Base-by-base conservation (phyloP, 2,329 filamentous ascomycete genomes). In the Drechslerella dactyloides region DNA sequence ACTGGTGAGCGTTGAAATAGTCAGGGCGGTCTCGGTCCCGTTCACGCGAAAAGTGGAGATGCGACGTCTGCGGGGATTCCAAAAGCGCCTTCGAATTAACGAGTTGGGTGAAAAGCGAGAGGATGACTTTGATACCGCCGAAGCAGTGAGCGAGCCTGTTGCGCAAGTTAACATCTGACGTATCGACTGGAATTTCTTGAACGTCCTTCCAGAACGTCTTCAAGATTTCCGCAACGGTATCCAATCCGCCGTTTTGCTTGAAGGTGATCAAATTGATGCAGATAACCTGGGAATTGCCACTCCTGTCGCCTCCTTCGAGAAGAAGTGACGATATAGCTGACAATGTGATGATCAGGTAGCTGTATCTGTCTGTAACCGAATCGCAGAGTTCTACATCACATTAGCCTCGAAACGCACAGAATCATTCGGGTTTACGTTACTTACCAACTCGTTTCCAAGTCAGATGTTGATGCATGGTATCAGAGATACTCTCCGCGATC, bases 241-340 rank as follows among this genome's bases (percentile, higher is more conserved):
- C 84, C 68, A 99, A 84, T 0, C 94, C 93, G 42, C 87, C 87
- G 53, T 87, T 85, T 69, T 91, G 88, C 79, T 93, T 93, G 82
- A 99, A 97, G 0, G 91, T 90, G 62, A 93, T 85, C 23, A 99
- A 83, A 37, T 97, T 88, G 27, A 94, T 85, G 48, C 91, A 89
- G 59, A 89, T 85, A 13, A 88, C 83, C 73, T 86, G 85, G 7
- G 76, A 74, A 53, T 74, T 78, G 40, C 73, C 82, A 82, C 74
- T 83, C 81, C 2, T 82, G 74, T 80, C 81, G 74, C 80, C 84
- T 74, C 85, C 84, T 77, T 96, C 91, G 73, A 94, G 86, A 72
- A 96, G 81, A 79, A 96, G 85, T 77, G 93, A 89, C 42, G 90
- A 87, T 61, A 96, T 82, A 0, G 89, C 88, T 64, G 90, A 88